A percentile compares a stretch with the other conserved stretches of the same genome.
These are phyloP conservation scores for Fusarium ramigenum DNA, from an alignment of 2,329 filamentous ascomycete genomes.

Conservation along the genomic window DNA sequence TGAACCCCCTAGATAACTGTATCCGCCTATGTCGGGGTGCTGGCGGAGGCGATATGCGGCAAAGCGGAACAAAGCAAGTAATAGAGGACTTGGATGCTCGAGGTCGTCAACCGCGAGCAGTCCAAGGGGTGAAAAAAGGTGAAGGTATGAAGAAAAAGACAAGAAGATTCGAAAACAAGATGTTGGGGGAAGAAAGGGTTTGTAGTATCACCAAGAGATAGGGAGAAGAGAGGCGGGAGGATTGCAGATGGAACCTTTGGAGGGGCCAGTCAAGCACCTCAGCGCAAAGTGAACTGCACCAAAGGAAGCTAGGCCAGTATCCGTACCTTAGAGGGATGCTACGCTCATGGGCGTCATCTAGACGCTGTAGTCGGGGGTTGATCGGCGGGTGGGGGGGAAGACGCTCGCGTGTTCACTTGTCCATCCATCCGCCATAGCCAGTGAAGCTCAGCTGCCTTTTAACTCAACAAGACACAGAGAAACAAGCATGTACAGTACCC, in stretches of 20 bases:
- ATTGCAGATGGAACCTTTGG: constrained; percentile 9
- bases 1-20: constrained; percentile 34
- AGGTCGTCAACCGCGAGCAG: constrained; percentile 2
- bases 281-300: not conserved
- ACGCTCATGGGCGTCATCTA: constrained; percentile 36
- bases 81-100: constrained; percentile 5
- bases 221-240: constrained; percentile 20
- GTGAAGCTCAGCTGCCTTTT: constrained; percentile 30
- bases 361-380: constrained; percentile 30
- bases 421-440: constrained; percentile 26
- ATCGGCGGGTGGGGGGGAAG: constrained; percentile 33
- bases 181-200: constrained; percentile 9
- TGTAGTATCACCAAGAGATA: constrained; percentile 21
- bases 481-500: not conserved
- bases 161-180: not conserved
- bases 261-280: constrained; percentile 19
- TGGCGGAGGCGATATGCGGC: constrained; percentile 32
- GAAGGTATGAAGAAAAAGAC: not conserved
- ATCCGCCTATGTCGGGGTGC: constrained; percentile 27
- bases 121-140: not conserved
- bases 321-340: constrained; percentile 32
- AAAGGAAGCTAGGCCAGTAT: constrained; percentile 23
- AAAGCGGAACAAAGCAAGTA: constrained; percentile 8
- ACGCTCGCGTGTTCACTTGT: constrained; percentile 35
- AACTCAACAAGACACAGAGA: constrained; percentile 9